Evolutionary conservation across 192 early-diverging fungal genomes (phyloP).

Genomic region (Globomyces pollinis-pini): DNA sequence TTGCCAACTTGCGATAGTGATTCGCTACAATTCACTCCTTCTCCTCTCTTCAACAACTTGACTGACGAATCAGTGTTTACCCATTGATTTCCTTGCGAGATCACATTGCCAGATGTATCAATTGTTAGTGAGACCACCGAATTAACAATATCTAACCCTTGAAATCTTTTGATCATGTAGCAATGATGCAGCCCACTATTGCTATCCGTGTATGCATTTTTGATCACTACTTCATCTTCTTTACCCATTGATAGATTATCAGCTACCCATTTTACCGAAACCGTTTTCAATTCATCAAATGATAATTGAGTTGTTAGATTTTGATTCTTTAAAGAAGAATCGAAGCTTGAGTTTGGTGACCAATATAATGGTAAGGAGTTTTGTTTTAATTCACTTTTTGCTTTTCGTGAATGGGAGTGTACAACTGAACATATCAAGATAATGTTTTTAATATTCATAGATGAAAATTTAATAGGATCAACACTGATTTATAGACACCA

Average conservation of each 20-base stretch:
- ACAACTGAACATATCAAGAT: too few species aligned
- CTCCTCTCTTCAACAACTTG: not conserved
- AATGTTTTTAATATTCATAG: too few species aligned
- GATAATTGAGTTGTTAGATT: too few species aligned
- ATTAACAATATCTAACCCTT: conserved; percentile 9
- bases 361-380: too few species aligned
- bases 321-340: too few species aligned
- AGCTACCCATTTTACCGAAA: not conserved
- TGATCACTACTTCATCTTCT: not conserved
- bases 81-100: not conserved
- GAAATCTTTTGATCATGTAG: not conserved
- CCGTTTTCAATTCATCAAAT: too few species aligned
- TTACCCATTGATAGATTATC: not conserved
- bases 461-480: too few species aligned
- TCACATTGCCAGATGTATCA: not conserved
- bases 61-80: not conserved
- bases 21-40: not conserved
- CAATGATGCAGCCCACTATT: not conserved
- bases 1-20: not conserved
- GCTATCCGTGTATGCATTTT: not conserved
- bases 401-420: too few species aligned
- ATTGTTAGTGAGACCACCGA: conserved; percentile 1
- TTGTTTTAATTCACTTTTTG: too few species aligned
- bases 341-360: too few species aligned
- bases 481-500: too few species aligned